phyloP scores from a whole-genome alignment of 805 yeast species.

The Candida khao-thaluensis region DNA sequence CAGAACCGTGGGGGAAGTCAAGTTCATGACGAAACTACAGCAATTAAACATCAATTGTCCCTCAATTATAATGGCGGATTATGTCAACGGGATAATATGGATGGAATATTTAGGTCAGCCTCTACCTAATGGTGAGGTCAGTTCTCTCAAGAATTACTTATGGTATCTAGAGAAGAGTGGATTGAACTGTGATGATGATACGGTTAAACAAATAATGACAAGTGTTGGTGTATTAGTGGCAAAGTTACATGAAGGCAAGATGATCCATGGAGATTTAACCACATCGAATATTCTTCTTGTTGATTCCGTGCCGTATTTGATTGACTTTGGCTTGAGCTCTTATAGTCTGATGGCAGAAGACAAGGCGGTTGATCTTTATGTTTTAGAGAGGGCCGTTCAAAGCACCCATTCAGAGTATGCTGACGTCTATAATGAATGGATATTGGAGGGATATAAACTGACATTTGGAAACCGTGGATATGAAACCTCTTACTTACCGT shows the following conservation, averaged over 20 bases:
- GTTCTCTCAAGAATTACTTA: conserved; percentile 70
- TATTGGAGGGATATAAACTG: conserved; percentile 65
- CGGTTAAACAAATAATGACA: conserved; percentile 45
- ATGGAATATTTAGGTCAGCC: conserved; percentile 73
- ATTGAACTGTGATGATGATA: conserved; percentile 25
- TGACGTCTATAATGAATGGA: conserved; percentile 61
- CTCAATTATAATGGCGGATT: conserved; percentile 69
- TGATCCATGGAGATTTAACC: conserved; percentile 93
- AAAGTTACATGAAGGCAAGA: conserved; percentile 67
- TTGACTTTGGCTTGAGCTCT: conserved; percentile 90
- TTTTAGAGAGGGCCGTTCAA: conserved; percentile 83
- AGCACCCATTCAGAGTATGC: conserved; percentile 87
- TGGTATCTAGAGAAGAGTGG: conserved; percentile 53
- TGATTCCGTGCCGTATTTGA: conserved; percentile 52
- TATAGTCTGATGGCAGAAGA: conserved; percentile 78
- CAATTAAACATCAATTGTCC: conserved; percentile 70
- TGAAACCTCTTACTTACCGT: conserved; percentile 45
- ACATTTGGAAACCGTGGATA: conserved; percentile 22
- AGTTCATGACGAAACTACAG: conserved; percentile 59
- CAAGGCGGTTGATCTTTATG: conserved; percentile 96
- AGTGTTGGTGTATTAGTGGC: conserved; percentile 70
- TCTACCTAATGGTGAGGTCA: conserved; percentile 50
- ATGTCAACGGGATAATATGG: conserved; percentile 78
- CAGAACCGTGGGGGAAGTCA: conserved; percentile 82
- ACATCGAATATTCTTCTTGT: conserved; percentile 75